Evolutionary conservation across 352 stramenopile species (phyloP).

Genomic region (Globisporangium nunn): DNA sequence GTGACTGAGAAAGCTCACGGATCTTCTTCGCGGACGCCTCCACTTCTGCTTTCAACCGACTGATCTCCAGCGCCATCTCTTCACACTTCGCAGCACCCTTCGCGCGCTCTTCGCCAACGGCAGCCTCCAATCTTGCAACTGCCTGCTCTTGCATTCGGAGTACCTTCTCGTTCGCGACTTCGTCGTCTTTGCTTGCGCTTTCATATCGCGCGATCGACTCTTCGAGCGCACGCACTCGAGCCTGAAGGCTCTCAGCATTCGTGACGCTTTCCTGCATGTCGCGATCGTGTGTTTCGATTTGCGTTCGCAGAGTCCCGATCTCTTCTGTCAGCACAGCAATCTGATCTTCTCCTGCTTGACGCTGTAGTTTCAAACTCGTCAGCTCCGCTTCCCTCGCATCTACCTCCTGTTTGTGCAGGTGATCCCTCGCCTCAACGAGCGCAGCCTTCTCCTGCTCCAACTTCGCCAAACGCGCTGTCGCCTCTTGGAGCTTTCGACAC

Average conservation of each 20-base stretch:
- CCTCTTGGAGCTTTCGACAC: conserved; percentile 13
- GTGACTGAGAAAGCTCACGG: not conserved
- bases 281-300: conserved; percentile 10
- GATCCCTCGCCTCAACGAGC: not conserved
- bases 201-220: not conserved
- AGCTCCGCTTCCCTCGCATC: conserved; percentile 4
- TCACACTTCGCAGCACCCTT: not conserved
- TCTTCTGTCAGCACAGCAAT: conserved; percentile 20
- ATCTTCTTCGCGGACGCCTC: not conserved
- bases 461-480: conserved; percentile 14
- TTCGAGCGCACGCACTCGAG: not conserved
- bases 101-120: not conserved
- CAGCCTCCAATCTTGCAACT: too few species aligned
- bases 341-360: conserved; percentile 14
- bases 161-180: not conserved
- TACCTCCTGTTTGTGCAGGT: conserved; percentile 1
- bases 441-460: conserved; percentile 4
- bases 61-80: not conserved
- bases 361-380: conserved; percentile 17
- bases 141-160: too few species aligned
- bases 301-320: conserved; percentile 16
- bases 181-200: not conserved
- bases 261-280: conserved; percentile 11
- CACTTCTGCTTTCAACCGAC: not conserved
- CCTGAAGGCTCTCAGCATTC: not conserved